Percentiles rank a stretch among this genome's conserved stretches.
These are phyloP conservation scores for Tricholomella constricta DNA, from an alignment of 768 basidiomycete genomes.

Conservation along the genomic window DNA sequence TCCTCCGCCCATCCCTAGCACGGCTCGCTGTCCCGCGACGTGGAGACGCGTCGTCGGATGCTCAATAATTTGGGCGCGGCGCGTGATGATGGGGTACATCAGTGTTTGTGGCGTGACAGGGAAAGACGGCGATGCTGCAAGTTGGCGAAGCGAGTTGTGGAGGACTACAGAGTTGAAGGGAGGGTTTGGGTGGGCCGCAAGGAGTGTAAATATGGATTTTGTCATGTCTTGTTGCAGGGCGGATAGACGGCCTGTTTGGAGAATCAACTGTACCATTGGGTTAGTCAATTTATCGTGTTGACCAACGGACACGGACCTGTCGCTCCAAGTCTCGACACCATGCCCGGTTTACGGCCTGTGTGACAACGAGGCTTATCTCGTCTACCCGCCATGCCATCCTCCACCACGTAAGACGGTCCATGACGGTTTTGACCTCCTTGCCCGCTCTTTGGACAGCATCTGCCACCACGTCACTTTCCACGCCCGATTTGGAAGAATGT, in stretches of 20 bases:
- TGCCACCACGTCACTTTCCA: constrained; percentile 31
- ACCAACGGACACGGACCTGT: constrained; percentile 36
- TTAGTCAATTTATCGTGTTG: background rate
- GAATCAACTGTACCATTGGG: constrained; percentile 49
- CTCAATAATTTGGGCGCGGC: constrained; percentile 54
- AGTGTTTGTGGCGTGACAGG: constrained; percentile 47
- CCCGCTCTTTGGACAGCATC: constrained; percentile 40
- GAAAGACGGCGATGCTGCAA: constrained; percentile 47
- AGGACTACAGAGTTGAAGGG: constrained; percentile 57
- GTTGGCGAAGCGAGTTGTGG: constrained; percentile 57
- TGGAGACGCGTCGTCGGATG: constrained; percentile 64
- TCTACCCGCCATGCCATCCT: constrained; percentile 46
- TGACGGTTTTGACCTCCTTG: constrained; percentile 37
- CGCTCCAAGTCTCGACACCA: constrained; percentile 54
- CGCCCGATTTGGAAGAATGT: constrained; percentile 8
- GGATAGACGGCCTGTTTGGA: constrained; percentile 63
- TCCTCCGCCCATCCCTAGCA: constrained; percentile 52
- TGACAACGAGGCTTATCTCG: constrained; percentile 43
- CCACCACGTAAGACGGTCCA: constrained; percentile 50
- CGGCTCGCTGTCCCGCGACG: constrained; percentile 58
- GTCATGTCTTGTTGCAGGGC: constrained; percentile 46
- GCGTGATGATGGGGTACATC: constrained; percentile 48
- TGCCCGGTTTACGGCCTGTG: constrained; percentile 35
- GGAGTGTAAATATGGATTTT: constrained; percentile 39
- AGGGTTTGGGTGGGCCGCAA: constrained; percentile 38